Percentiles rank a stretch among this genome's conserved stretches.
Conservation (phyloP, 805 yeast species). For the Suhomyces vadensis region DNA sequence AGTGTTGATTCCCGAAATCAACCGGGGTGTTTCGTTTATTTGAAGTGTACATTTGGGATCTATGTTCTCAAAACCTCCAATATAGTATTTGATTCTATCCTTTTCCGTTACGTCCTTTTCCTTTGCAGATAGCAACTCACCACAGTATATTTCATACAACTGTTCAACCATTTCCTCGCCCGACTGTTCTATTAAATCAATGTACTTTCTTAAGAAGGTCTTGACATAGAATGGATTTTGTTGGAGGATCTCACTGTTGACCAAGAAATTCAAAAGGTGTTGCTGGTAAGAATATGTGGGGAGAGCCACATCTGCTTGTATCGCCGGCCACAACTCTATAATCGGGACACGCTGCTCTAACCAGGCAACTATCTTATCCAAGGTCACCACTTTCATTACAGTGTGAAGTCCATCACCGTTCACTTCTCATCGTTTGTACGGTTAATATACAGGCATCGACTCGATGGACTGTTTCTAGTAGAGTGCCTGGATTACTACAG, state of each 20-base stretch:
- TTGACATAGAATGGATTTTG: constrained; percentile 56
- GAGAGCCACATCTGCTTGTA: neutral
- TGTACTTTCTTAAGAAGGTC: constrained; percentile 43
- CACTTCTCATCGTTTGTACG: neutral
- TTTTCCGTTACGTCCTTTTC: constrained; percentile 38
- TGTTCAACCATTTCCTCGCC: constrained; percentile 38
- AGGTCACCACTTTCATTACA: constrained; percentile 1
- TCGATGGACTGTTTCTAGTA: neutral
- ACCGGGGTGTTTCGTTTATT: constrained; percentile 60
- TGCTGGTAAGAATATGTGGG: neutral
- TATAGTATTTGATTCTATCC: constrained; percentile 39
- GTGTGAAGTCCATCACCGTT: neutral
- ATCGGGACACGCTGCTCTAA: constrained; percentile 9
- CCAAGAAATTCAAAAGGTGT: neutral
- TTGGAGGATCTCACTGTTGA: constrained; percentile 10
- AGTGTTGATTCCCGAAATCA: constrained; percentile 74
- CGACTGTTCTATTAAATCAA: constrained; percentile 32
- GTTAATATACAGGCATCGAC: neutral
- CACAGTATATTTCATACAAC: constrained; percentile 43
- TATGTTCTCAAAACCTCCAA: constrained; percentile 26
- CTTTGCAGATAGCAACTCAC: constrained; percentile 29
- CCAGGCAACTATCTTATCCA: constrained; percentile 1
- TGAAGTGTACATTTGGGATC: constrained; percentile 30
- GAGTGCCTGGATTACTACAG: no score
- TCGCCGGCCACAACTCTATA: constrained; percentile 2